phyloP scores from a whole-genome alignment of 2,329 filamentous ascomycete genomes.

The Botryotinia convoluta region DNA sequence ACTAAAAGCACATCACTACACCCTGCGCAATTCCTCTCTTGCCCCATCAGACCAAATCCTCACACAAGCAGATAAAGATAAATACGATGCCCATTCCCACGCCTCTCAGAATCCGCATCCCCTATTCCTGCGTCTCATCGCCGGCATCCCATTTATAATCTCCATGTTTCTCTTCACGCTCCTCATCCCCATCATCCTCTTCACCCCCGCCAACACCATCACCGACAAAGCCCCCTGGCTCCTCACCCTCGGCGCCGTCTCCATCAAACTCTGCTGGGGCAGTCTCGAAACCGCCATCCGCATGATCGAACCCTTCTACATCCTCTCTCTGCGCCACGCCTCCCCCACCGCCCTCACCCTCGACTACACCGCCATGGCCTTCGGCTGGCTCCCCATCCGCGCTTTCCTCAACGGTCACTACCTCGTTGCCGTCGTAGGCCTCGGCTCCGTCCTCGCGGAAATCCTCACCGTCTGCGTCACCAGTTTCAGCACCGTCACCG shows the following conservation, averaged over 20 bases:
- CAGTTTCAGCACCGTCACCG: constrained; percentile 62
- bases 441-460: constrained; percentile 71
- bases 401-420: constrained; percentile 63
- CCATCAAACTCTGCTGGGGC: constrained; percentile 66
- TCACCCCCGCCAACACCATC: constrained; percentile 51
- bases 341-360: constrained; percentile 64
- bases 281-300: constrained; percentile 67
- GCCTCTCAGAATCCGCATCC: constrained; percentile 61
- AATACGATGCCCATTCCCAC: constrained; percentile 50
- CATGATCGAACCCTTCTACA: constrained; percentile 73
- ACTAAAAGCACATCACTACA: constrained; percentile 65
- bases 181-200: constrained; percentile 62
- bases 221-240: constrained; percentile 64
- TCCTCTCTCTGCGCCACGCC: constrained; percentile 64
- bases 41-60: constrained; percentile 58
- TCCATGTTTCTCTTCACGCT: constrained; percentile 55
- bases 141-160: constrained; percentile 59
- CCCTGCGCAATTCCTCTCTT: constrained; percentile 67
- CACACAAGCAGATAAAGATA: constrained; percentile 45
- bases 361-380: constrained; percentile 71
- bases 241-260: constrained; percentile 62
- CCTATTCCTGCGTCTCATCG: constrained; percentile 61
- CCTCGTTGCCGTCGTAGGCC: constrained; percentile 65
- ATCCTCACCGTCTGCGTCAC: constrained; percentile 68
- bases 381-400: constrained; percentile 60